A percentile compares a stretch with the other conserved stretches of the same genome.
Conservation (phyloP, 768 basidiomycete genomes). For the Suillus occidentalis region DNA sequence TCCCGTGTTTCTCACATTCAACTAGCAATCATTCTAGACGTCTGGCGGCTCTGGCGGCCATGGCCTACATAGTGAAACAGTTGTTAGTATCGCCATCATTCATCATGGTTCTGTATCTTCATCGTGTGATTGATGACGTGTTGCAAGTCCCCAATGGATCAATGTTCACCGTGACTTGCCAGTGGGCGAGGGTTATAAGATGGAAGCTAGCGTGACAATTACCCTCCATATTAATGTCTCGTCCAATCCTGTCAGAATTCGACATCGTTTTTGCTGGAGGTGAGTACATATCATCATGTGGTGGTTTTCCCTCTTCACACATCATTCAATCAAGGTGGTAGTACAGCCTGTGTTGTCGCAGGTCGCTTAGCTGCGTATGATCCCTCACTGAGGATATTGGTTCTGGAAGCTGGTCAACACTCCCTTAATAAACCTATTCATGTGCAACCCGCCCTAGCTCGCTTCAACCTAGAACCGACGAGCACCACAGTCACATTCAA, state of each 20-base stretch:
- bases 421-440: slow-evolving; percentile 23
- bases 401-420: slow-evolving; percentile 32
- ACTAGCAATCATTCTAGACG: too few relatives aligned
- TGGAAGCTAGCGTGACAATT: not conserved
- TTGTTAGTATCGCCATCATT: too few relatives aligned
- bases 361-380: slow-evolving; percentile 29
- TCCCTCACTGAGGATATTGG: slow-evolving; percentile 25
- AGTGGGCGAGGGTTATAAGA: not conserved
- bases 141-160: not conserved
- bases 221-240: not conserved
- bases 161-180: not conserved
- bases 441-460: slow-evolving; percentile 22
- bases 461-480: slow-evolving; percentile 14
- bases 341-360: slow-evolving; percentile 35
- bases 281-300: slow-evolving; percentile 23
- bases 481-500: slow-evolving; percentile 22
- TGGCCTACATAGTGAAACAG: too few relatives aligned
- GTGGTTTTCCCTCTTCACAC: not conserved
- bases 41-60: too few relatives aligned
- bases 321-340: slow-evolving; percentile 29
- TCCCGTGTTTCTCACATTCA: too few relatives aligned
- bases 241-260: slow-evolving; percentile 22
- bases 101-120: too few relatives aligned
- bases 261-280: slow-evolving; percentile 63
- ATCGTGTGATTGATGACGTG: not conserved